Evolutionary conservation across 2,329 filamentous ascomycete species (phyloP).

Genomic region (Trichophyton equinum): DNA sequence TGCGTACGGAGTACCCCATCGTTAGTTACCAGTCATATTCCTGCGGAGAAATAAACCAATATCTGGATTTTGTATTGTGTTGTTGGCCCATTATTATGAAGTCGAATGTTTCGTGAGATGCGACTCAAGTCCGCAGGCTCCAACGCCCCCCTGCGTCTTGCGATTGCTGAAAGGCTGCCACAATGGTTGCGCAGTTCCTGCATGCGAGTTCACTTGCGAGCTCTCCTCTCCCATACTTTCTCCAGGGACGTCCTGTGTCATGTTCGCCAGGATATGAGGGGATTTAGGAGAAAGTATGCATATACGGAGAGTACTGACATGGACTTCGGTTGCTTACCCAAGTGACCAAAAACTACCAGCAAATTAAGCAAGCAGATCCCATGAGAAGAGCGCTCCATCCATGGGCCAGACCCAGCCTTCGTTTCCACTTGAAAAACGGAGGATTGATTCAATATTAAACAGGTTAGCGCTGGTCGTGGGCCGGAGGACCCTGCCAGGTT

Average conservation of each 20-base stretch:
- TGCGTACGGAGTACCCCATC: background rate
- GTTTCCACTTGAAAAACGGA: background rate
- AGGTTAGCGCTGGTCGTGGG: background rate
- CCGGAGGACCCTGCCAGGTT: background rate
- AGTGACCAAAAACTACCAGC: background rate
- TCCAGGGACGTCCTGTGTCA: background rate
- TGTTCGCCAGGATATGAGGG: background rate
- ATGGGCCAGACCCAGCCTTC: background rate
- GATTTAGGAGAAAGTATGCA: background rate
- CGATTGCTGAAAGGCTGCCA: background rate
- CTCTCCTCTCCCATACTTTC: background rate
- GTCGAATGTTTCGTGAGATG: background rate
- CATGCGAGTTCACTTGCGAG: background rate
- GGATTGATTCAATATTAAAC: background rate
- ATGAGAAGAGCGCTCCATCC: background rate
- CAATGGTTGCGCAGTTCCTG: background rate
- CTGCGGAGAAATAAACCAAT: background rate
- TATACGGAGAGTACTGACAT: background rate
- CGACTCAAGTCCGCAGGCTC: background rate
- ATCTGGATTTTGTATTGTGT: background rate
- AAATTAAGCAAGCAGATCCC: conserved; percentile 1
- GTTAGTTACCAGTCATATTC: background rate
- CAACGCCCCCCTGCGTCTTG: background rate
- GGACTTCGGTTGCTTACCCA: background rate
- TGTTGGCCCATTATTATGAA: background rate